phyloP scores from a whole-genome alignment of 75 land plant genomes.

The Isoetes taiwanensis region DNA sequence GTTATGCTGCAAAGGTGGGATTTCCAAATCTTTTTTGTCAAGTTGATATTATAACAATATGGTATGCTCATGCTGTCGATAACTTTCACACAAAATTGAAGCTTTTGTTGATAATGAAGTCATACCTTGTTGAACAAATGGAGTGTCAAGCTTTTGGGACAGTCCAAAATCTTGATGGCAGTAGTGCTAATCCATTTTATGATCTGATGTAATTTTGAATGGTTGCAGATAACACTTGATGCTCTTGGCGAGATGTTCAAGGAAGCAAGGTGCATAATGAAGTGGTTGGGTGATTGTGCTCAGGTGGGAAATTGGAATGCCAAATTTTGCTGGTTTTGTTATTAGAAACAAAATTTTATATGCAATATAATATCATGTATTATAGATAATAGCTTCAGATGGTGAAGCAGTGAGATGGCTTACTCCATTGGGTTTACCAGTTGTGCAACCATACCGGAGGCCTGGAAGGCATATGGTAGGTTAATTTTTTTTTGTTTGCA shows the following conservation, averaged over 20 bases:
- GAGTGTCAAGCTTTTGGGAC: too few relatives aligned
- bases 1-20: slow-evolving; percentile 90
- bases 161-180: too few relatives aligned
- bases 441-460: slow-evolving; percentile 83
- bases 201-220: neutral
- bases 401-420: slow-evolving; percentile 80
- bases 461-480: slow-evolving; percentile 50
- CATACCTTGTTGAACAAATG: too few relatives aligned
- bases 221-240: slow-evolving; percentile 50
- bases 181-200: too few relatives aligned
- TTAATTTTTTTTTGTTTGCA: too few relatives aligned
- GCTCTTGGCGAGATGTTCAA: slow-evolving; percentile 92
- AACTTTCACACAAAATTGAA: neutral
- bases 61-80: too few relatives aligned
- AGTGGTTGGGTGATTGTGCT: slow-evolving; percentile 94
- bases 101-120: too few relatives aligned
- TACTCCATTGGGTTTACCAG: slow-evolving; percentile 90
- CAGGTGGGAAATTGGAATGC: slow-evolving; percentile 38
- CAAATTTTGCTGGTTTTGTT: neutral
- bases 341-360: neutral
- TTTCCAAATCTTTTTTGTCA: neutral
- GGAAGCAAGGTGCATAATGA: slow-evolving; percentile 87
- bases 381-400: slow-evolving; percentile 67
- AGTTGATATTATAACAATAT: too few relatives aligned
- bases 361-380: neutral